Evolutionary conservation across 2,329 filamentous ascomycete species (phyloP).

Genomic region (Neopestalotiopsis sp.): DNA sequence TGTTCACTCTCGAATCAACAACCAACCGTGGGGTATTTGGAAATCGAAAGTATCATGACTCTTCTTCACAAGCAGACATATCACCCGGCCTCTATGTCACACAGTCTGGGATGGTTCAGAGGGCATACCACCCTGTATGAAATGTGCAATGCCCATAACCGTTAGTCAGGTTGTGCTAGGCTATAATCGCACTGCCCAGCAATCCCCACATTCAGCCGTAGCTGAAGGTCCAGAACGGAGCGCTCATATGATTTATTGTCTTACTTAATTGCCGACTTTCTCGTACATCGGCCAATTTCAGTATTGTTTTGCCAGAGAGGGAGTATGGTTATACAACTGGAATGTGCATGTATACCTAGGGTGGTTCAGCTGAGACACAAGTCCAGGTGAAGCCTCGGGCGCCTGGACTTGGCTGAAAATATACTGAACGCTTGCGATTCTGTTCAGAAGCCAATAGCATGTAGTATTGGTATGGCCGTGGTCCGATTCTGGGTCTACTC

Average conservation of each 20-base stretch:
- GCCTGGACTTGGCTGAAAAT: background rate
- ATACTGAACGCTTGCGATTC: background rate
- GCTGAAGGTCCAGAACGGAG: background rate
- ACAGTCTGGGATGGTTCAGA: background rate
- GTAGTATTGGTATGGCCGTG: background rate
- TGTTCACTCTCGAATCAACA: background rate
- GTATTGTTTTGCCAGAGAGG: background rate
- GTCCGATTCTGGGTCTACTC: background rate
- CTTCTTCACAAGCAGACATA: background rate
- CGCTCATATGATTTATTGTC: background rate
- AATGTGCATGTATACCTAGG: background rate
- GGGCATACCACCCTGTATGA: background rate
- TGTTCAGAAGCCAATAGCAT: background rate
- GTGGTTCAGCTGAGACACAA: background rate
- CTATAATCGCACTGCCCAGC: background rate
- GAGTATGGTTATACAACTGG: background rate
- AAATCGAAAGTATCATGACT: background rate
- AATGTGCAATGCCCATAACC: background rate
- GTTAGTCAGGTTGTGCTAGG: background rate
- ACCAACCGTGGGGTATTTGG: background rate
- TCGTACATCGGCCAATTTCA: background rate
- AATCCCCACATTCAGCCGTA: background rate
- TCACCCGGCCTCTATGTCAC: background rate
- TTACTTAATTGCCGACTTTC: background rate
- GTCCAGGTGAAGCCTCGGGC: background rate